Conservation (phyloP, 2,329 filamentous ascomycete genomes). For the Penicillium occitanis region DNA sequence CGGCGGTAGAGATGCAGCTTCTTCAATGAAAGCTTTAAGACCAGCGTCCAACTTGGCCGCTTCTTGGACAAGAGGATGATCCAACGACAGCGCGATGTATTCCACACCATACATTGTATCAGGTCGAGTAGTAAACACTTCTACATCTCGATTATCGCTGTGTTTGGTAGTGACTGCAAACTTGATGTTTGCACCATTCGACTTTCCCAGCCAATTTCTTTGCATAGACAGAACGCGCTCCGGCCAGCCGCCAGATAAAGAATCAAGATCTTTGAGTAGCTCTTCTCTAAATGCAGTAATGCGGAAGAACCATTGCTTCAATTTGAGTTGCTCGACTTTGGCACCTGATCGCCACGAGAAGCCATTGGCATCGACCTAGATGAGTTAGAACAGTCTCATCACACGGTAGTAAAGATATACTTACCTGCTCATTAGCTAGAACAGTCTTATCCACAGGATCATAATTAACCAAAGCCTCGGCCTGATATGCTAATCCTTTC, state of each 20-base stretch:
- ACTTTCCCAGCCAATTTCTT: conserved; percentile 83
- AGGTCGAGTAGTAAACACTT: conserved; percentile 80
- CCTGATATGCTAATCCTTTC: conserved; percentile 76
- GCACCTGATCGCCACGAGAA: conserved; percentile 85
- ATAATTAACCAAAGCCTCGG: conserved; percentile 82
- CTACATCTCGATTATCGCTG: conserved; percentile 48
- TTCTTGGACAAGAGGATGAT: conserved; percentile 66
- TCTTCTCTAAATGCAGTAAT: conserved; percentile 77
- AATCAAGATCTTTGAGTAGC: conserved; percentile 68
- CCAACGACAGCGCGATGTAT: conserved; percentile 74
- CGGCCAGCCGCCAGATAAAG: conserved; percentile 70
- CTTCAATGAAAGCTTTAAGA: conserved; percentile 67
- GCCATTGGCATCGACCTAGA: conserved; percentile 73
- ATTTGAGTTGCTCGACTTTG: conserved; percentile 72
- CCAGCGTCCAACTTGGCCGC: conserved; percentile 60
- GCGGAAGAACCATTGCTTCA: conserved; percentile 88
- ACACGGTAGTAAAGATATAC: not conserved
- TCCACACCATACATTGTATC: conserved; percentile 87
- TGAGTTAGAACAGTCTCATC: not conserved
- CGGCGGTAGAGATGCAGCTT: conserved; percentile 52
- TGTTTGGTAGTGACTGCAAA: conserved; percentile 60
- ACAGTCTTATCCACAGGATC: conserved; percentile 88
- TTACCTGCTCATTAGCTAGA: conserved; percentile 78
- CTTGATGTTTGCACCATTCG: conserved; percentile 67
- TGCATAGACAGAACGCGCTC: conserved; percentile 81